Evolutionary conservation across 169 alveolate genomes (phyloP).

Genomic region (Plasmodium gaboni): DNA sequence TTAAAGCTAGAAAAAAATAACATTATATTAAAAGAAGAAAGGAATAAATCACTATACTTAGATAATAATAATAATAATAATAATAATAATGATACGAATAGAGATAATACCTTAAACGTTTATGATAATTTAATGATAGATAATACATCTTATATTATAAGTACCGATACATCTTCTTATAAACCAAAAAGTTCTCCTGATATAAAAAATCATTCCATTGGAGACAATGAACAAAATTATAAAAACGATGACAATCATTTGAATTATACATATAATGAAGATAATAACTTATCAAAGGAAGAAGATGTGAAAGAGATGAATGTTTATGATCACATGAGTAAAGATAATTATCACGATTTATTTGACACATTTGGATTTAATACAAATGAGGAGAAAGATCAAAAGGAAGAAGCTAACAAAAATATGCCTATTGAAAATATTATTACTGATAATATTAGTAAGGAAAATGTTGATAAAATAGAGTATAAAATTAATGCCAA

Average conservation of each 20-base stretch:
- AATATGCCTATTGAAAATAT: not conserved
- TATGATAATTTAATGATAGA: no score
- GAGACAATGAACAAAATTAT: not conserved
- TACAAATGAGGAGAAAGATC: not conserved
- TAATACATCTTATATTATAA: no score
- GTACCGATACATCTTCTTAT: no score
- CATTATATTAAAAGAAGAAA: no score
- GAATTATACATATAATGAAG: slow-evolving; percentile 1
- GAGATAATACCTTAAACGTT: no score
- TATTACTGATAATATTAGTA: not conserved
- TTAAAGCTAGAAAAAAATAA: no score
- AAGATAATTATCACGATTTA: slow-evolving; percentile 33
- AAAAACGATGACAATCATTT: not conserved
- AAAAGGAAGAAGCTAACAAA: not conserved
- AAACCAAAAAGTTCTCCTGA: no score
- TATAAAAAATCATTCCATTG: no score
- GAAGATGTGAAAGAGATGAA: not conserved
- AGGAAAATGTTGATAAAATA: not conserved
- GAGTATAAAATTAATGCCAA: no score
- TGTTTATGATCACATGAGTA: not conserved
- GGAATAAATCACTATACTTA: no score
- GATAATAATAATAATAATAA: no score
- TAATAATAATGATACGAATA: no score
- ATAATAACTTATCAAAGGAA: not conserved
- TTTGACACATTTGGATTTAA: slow-evolving; percentile 55